A percentile compares a stretch with the other conserved stretches of the same genome.
phyloP scores from a whole-genome alignment of 176 grass and related monocot genomes.

The Oryza punctata region DNA sequence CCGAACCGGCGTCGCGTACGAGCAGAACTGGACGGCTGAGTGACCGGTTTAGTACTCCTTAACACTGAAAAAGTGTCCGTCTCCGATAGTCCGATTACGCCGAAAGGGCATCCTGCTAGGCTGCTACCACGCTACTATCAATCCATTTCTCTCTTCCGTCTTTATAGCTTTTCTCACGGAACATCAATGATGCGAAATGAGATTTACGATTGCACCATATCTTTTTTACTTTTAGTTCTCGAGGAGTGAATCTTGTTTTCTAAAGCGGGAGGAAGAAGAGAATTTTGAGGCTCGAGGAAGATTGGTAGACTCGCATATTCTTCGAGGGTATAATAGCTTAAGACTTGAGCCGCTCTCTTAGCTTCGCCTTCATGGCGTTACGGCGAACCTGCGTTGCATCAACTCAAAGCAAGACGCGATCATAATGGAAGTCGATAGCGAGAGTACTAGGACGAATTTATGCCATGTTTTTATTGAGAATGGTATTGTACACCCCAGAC shows the following conservation, averaged over 20 bases:
- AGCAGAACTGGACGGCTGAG: background rate
- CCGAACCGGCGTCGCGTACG: background rate
- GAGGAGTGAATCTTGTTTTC: background rate
- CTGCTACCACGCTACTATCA: background rate
- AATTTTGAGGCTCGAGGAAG: background rate
- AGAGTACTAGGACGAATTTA: conserved; percentile 9
- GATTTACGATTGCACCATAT: background rate
- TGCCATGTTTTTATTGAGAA: conserved; percentile 50
- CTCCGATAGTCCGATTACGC: background rate
- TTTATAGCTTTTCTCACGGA: background rate
- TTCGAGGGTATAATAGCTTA: background rate
- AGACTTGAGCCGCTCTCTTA: background rate
- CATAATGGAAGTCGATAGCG: background rate
- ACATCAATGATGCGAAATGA: background rate
- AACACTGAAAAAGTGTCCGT: conserved; percentile 3
- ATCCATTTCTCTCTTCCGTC: background rate
- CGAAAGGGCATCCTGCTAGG: conserved; percentile 4
- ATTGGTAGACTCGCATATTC: background rate
- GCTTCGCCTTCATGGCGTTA: background rate
- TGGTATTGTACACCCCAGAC: conserved; percentile 42
- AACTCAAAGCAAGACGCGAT: background rate
- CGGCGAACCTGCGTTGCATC: background rate
- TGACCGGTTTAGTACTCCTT: background rate
- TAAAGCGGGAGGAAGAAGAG: background rate
- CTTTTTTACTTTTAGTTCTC: background rate